Percentiles rank a stretch among this genome's conserved stretches.
phyloP scores from a whole-genome alignment of 176 grass and related monocot genomes.

The Eremochloa ophiuroides region DNA sequence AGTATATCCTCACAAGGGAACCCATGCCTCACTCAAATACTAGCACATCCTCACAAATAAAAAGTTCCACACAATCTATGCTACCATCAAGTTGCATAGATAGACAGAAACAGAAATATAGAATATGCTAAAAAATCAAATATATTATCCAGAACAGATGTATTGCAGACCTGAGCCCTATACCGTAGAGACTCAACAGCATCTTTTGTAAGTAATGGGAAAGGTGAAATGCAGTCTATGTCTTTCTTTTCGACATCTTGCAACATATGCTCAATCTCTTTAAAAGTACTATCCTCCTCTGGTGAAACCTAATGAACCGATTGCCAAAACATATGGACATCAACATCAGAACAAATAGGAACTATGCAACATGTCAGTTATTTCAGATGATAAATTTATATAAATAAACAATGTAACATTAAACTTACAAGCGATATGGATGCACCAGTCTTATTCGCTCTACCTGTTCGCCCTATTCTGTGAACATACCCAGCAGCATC shows the following conservation, averaged over 20 bases:
- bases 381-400: slow-evolving; percentile 1
- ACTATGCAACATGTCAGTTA: not conserved
- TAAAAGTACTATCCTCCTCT: slow-evolving; percentile 47
- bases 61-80: not conserved
- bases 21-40: slow-evolving; percentile 10
- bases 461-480: slow-evolving; percentile 87
- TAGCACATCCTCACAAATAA: slow-evolving; percentile 2
- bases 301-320: slow-evolving; percentile 52
- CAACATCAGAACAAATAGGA: slow-evolving; percentile 24
- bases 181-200: slow-evolving; percentile 86
- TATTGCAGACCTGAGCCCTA: slow-evolving; percentile 65
- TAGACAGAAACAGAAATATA: slow-evolving; percentile 21
- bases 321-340: slow-evolving; percentile 15
- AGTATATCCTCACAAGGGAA: not conserved
- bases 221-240: slow-evolving; percentile 53
- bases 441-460: slow-evolving; percentile 76
- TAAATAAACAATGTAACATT: not conserved
- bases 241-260: slow-evolving; percentile 53
- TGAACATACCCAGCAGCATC: slow-evolving; percentile 81
- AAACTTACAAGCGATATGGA: slow-evolving; percentile 89
- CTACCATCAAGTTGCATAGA: not conserved
- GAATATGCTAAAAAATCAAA: not conserved
- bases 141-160: slow-evolving; percentile 12
- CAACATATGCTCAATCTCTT: slow-evolving; percentile 63
- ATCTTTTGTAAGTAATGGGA: slow-evolving; percentile 73